These are phyloP conservation scores for Ceratobasidium sp. DNA, from an alignment of 1,284 basidiomycete species.

Conservation along the genomic window DNA sequence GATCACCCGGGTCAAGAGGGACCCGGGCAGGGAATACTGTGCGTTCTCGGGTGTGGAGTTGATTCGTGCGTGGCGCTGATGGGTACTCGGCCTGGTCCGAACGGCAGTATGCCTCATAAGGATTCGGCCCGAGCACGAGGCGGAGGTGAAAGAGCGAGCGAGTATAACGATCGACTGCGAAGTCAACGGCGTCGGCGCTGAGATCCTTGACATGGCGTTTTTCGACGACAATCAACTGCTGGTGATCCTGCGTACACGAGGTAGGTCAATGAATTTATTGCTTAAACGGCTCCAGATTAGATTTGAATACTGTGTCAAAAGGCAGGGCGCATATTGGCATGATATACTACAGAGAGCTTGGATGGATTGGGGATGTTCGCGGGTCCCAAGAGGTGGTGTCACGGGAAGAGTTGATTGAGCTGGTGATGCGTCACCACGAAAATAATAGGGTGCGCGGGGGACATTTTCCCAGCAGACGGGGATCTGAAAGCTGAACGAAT, in stretches of 20 bases:
- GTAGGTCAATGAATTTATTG: constrained; percentile 47
- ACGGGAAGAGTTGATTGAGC: constrained; percentile 38
- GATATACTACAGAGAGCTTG: constrained; percentile 32
- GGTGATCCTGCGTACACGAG: constrained; percentile 59
- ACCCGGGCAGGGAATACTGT: constrained; percentile 16
- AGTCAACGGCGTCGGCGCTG: constrained; percentile 48
- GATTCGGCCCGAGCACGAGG: constrained; percentile 56
- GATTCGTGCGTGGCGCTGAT: background rate
- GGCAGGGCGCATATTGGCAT: constrained; percentile 31
- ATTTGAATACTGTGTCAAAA: constrained; percentile 35
- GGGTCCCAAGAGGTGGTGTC: constrained; percentile 51
- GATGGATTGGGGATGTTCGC: constrained; percentile 48
- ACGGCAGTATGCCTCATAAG: constrained; percentile 61
- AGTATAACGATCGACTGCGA: constrained; percentile 61
- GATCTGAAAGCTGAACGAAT: constrained; percentile 34
- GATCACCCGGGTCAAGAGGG: constrained; percentile 22
- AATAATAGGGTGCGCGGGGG: constrained; percentile 40
- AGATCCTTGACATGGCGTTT: constrained; percentile 70
- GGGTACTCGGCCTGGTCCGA: too few relatives aligned
- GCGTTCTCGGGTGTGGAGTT: constrained; percentile 12
- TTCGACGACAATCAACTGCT: constrained; percentile 73
- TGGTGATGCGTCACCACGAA: constrained; percentile 35
- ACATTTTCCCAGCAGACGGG: constrained; percentile 19
- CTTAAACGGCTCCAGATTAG: constrained; percentile 7
- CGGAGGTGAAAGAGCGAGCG: constrained; percentile 48